Evolutionary conservation across 1,139 yeast genomes (phyloP).

Genomic region (Saccharomycopsis hybrid): DNA sequence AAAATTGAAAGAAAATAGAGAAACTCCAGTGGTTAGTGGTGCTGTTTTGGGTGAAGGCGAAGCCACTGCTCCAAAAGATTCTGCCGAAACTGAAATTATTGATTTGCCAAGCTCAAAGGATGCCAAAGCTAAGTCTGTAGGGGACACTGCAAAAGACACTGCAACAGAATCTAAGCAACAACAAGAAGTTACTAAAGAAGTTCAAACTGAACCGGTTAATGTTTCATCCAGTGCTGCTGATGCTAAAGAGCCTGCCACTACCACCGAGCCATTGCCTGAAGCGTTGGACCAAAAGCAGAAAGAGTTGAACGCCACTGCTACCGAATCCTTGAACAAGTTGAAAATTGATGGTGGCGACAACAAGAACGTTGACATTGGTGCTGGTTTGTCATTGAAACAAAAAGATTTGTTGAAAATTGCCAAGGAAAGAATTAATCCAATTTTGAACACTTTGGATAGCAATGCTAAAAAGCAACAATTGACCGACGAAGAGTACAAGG

Average conservation of each 20-base stretch:
- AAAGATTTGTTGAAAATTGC: constrained; percentile 16
- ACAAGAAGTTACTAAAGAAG: constrained; percentile 5
- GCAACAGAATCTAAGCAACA: neutral
- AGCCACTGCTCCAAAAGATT: neutral
- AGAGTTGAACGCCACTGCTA: neutral
- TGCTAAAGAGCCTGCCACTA: neutral
- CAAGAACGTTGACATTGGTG: constrained; percentile 15
- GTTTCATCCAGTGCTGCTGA: neutral
- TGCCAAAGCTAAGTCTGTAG: neutral
- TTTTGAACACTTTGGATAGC: constrained; percentile 7
- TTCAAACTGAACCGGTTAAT: constrained; percentile 2
- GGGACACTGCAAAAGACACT: neutral
- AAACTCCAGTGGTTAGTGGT: constrained; percentile 6
- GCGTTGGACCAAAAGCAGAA: constrained; percentile 1
- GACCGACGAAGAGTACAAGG: constrained; percentile 16
- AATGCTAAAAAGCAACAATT: constrained; percentile 18
- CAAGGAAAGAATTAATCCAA: constrained; percentile 9
- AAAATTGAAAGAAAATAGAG: constrained; percentile 2
- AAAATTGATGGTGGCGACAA: constrained; percentile 1
- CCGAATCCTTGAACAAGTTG: neutral
- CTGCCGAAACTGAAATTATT: neutral
- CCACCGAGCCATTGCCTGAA: neutral
- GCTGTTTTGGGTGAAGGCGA: neutral
- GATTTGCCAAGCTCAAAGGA: neutral
- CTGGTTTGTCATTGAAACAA: constrained; percentile 11